Conservation (phyloP, 768 basidiomycete species). For the Mycena epipterygia region DNA sequence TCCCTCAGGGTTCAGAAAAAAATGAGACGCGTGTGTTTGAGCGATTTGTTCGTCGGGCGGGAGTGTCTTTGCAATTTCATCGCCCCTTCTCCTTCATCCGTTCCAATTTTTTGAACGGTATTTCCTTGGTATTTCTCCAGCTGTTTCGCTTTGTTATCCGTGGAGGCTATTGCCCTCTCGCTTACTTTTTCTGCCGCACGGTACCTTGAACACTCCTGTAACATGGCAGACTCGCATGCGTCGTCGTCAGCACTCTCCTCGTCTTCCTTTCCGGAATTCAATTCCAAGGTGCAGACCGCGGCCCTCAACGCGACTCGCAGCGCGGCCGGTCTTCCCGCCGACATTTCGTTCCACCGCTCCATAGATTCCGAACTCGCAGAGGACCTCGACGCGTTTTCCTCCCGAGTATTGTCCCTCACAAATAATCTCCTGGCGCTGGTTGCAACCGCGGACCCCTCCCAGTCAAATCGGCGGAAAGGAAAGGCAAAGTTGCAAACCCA, state of each 20-base stretch:
- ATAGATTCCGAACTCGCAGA: slow-evolving; percentile 79
- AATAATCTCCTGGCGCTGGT: slow-evolving; percentile 73
- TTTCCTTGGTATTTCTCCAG: no score
- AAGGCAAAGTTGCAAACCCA: slow-evolving; percentile 71
- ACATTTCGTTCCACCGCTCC: slow-evolving; percentile 92
- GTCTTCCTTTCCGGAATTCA: slow-evolving; percentile 64
- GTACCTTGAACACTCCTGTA: no score
- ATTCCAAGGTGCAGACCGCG: slow-evolving; percentile 68
- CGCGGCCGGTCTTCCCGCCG: slow-evolving; percentile 74
- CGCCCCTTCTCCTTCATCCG: no score
- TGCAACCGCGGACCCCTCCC: slow-evolving; percentile 54
- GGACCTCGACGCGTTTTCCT: slow-evolving; percentile 78
- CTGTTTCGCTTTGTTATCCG: no score
- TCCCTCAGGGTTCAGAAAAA: no score
- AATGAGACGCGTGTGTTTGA: no score
- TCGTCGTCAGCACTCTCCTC: slow-evolving; percentile 23
- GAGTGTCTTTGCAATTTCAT: no score
- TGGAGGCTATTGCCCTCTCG: no score
- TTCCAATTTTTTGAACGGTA: no score
- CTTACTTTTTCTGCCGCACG: no score
- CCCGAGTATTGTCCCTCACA: slow-evolving; percentile 74
- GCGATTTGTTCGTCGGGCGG: no score
- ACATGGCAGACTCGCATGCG: no score
- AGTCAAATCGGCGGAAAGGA: slow-evolving; percentile 58
- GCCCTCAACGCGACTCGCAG: slow-evolving; percentile 75